Base-by-base conservation (phyloP, 2,329 filamentous ascomycete genomes). In the Rhynchosporium agropyri region DNA sequence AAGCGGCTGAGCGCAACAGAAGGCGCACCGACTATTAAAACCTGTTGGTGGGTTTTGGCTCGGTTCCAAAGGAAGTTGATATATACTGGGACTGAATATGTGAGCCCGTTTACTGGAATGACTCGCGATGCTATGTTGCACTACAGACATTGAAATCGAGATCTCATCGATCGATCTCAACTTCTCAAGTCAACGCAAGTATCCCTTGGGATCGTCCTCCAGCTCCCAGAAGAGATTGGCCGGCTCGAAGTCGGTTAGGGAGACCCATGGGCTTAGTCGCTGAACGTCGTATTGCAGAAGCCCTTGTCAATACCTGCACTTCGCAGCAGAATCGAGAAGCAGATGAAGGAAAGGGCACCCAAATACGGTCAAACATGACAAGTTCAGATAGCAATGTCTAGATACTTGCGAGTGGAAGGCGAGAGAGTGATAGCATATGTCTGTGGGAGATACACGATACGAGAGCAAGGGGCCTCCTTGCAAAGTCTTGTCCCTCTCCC, bases 211-310 rank as follows among this genome's bases (percentile, higher is more conserved):
- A 43, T 5, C 3, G 9, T n/a, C 15, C 12, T 2, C 5, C 38
- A 31, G 13, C 7, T 46, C 26, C 54, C 9, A 26, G n/a, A 46
- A 46, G 38, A 29, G 8, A 0, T 20, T 20, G 26, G 1, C 6
- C 28, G 20, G 29, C 29, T 6, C 9, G 20, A 33, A 13, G 7
- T 15, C 29, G 28, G 28, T 45, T 33, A 4, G 40, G 40, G 7
- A 29, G 26, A 29, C 45, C 28, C 7, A 28, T 13, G 13, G 38
- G 13, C 15, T 43, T 38, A 45, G n/a, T 28, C n/a, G 20, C 43
- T 50, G 31, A 48, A 55, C 56, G 15, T 49, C 55, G 28, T 58
- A 49, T 58, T 58, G 56, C 56, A 58, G 48, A 15, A 38, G 4
- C 12, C 56, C 56, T 26, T 33, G 56, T 15, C 46, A 29, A 58